phyloP scores from a whole-genome alignment of 441 rosid species.

The Pelargonium myrrhifolium region DNA sequence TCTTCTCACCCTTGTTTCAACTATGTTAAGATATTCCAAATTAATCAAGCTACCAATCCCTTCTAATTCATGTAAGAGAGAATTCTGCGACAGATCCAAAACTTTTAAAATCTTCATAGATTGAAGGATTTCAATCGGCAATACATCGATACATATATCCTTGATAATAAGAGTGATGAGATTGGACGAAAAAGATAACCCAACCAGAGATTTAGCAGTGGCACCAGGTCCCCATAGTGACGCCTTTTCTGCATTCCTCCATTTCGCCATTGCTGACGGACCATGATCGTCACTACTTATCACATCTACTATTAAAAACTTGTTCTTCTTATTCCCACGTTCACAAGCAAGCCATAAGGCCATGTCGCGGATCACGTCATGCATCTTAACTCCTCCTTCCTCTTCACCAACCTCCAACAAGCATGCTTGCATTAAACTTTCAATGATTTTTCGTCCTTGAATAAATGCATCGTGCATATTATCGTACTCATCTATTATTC shows the following conservation, averaged over 20 bases:
- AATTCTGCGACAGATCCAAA: neutral
- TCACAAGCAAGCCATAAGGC: conserved; percentile 1
- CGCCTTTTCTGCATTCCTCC: neutral
- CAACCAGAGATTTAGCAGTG: neutral
- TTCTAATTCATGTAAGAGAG: too few species aligned
- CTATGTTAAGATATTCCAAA: neutral
- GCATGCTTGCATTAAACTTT: neutral
- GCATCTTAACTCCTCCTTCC: neutral
- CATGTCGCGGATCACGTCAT: conserved; percentile 2
- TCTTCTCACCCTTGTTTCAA: neutral
- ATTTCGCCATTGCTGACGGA: neutral
- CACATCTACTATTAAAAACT: neutral
- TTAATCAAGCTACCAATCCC: neutral
- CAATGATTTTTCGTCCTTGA: neutral
- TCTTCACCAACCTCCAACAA: neutral
- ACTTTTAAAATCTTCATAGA: neutral
- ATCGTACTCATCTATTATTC: neutral
- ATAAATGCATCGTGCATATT: neutral
- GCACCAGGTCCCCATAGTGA: neutral
- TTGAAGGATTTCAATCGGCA: neutral
- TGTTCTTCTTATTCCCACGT: neutral
- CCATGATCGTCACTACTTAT: neutral
- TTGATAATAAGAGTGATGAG: neutral
- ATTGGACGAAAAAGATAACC: neutral
- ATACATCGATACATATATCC: neutral